Conservation (phyloP, 2,329 filamentous ascomycete species). For the Trichoderma brevicompactum region DNA sequence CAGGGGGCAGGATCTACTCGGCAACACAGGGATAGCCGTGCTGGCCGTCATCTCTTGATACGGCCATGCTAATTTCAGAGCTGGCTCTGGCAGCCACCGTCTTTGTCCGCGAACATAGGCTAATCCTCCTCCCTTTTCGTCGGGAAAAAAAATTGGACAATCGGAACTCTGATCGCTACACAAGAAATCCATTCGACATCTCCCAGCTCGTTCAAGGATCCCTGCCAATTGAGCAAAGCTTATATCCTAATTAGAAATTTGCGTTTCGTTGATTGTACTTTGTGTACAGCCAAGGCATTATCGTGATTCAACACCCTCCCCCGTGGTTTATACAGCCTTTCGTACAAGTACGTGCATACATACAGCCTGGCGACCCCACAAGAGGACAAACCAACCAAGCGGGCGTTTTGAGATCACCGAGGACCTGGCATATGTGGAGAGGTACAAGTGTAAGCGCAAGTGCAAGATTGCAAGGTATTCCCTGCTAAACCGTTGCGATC, state of each 20-base stretch:
- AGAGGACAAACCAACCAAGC: slow-evolving; percentile 6
- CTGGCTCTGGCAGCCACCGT: background rate
- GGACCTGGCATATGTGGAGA: slow-evolving; percentile 25
- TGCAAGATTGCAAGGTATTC: slow-evolving; percentile 19
- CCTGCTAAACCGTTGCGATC: slow-evolving; percentile 17
- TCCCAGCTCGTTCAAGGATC: background rate
- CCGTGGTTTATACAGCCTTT: background rate
- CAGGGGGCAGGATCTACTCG: background rate
- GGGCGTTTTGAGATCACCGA: slow-evolving; percentile 12
- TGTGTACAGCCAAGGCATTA: background rate
- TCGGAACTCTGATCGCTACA: background rate
- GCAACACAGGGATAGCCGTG: background rate
- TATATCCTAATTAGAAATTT: background rate
- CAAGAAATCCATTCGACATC: background rate
- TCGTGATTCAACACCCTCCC: background rate
- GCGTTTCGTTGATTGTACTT: background rate
- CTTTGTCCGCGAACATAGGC: background rate
- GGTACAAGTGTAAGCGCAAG: slow-evolving; percentile 17
- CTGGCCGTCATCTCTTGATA: slow-evolving; percentile 5
- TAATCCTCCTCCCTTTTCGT: background rate
- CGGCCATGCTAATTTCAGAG: background rate
- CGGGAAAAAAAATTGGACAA: background rate
- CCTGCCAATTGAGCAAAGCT: background rate
- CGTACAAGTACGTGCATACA: background rate
- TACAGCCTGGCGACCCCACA: slow-evolving; percentile 24